Percentiles rank a stretch among this genome's conserved stretches.
Evolutionary conservation across 306 rosid genomes (phyloP).

Genomic region (Rubus idaeus): DNA sequence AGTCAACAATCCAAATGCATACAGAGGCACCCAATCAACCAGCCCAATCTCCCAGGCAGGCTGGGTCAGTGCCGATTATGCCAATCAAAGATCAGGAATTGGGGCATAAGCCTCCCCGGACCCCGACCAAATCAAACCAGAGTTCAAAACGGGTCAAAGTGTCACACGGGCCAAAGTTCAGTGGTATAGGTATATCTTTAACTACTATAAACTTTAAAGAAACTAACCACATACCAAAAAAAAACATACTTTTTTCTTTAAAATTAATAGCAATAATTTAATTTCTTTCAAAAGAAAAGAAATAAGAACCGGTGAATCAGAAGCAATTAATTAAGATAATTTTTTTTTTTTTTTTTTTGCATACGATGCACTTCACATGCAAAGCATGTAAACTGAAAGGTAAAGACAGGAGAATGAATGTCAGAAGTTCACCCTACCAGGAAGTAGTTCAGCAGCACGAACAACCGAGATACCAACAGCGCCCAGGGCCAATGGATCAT

Average conservation of each 20-base stretch:
- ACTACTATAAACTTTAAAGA: not conserved
- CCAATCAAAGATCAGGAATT: not conserved
- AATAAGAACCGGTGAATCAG: too few species aligned
- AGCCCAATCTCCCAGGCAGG: not conserved
- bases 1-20: not conserved
- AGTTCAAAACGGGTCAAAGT: not conserved
- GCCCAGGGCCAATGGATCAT: slow-evolving; percentile 93
- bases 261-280: not conserved
- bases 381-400: not conserved
- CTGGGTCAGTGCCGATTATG: not conserved
- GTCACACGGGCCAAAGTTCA: not conserved
- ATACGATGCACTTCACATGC: not conserved
- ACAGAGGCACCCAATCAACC: not conserved
- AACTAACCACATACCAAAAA: not conserved
- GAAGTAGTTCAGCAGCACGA: slow-evolving; percentile 87
- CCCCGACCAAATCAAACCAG: not conserved
- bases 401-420: not conserved
- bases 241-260: not conserved
- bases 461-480: slow-evolving; percentile 75
- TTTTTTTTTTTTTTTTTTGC: too few species aligned
- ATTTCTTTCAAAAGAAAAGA: too few species aligned
- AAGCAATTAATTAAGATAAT: too few species aligned
- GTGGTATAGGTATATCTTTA: not conserved
- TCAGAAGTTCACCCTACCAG: slow-evolving; percentile 49
- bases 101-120: not conserved